Evolutionary conservation across 2,329 filamentous ascomycete genomes (phyloP), one percentile per base, ranked within the genome.

Genomic region (Penicillium concentricum): DNA sequence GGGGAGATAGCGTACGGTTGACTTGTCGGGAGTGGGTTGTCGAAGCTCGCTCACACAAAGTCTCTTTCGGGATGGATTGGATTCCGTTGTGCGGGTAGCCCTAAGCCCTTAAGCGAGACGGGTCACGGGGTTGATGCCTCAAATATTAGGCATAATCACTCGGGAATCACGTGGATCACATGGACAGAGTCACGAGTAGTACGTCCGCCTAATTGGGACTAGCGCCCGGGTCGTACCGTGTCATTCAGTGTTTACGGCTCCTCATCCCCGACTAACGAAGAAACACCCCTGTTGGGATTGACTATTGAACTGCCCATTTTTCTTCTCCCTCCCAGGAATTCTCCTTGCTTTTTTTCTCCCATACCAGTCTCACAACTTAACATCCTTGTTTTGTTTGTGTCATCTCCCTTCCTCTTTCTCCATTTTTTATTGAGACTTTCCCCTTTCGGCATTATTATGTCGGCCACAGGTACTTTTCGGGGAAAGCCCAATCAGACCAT

Each of bases 381-480:
- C 43, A 56, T 56, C 51, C 42, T 56, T 58, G 42, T 51, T 47
- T 57, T 59, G 50, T 58, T 59, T 63, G 57, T 57, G 57, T 57
- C 39, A 41, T 51, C 44, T 57, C 45, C 56, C 54, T 54, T 54
- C 50, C 48, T 50, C 58, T 50, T 37, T 51, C 45, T 49, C 38
- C 28, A 46, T 43, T 59, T 26, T 56, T 51, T 57, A 45, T 57
- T 62, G 56, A 58, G 58, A 57, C 55, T 48, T 62, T 61, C 59
- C 59, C 58, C 58, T 65, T 60, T 59, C 53, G 58, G 59, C 61
- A 59, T 58, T 48, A 77, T 60, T 66, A 87, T 87, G 84, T 86
- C 84, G 65, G 75, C 80, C 67, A 78, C 82, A 56, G 84, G 84
- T 65, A 86, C 84, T 53, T 81, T 81, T 72, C 78, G 84, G 71